Base-by-base conservation (phyloP, 1,284 basidiomycete genomes). In the Boletellus dicymbophilus region DNA sequence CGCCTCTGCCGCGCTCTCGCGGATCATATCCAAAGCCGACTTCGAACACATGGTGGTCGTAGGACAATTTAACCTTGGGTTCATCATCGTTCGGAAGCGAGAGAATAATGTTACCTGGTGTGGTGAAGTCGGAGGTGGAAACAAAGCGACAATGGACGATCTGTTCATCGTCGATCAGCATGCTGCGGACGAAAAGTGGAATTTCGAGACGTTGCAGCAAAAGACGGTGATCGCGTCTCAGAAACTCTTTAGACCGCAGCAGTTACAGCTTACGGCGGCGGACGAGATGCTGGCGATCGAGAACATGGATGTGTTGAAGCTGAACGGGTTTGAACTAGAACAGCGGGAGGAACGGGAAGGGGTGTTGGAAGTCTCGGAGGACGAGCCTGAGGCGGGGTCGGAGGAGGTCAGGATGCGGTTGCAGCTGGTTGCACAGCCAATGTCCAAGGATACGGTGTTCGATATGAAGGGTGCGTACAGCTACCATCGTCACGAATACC, bases 51-150 rank as follows among this genome's bases (percentile, higher is more conserved):
- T 99, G 96, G 73, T 87, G 1, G 73, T 98, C 16, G 58, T 97
- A 25, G 97, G 97, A 0, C 97, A 99, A 69, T 99, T 98, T 71
- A 99, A 99, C 61, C 80, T 90, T 36, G 96, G 95, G 0, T 99
- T 99, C 69, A 95, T 99, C 69, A 83, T 99, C 52, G 84, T 84
- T 1, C 82, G 94, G 3, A 77, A 91, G 36, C 55, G 34, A 31
- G 23, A 23, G 3, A 51, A 54, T 30, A 51, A 21, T 20, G n/a
- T n/a, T n/a, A n/a, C n/a, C n/a, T n/a, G n/a, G n/a, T n/a, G n/a
- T n/a, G n/a, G n/a, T n/a, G n/a, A n/a, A n/a, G n/a, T 46, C 33
- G 4, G 45, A 25, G 20, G 58, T 2, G 60, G 52, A 6, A 52
- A 34, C 5, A 49, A 46, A 33, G 55, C 48, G 6, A 49, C 44